Percentiles rank a stretch among this genome's conserved stretches.
phyloP scores from a whole-genome alignment of 2,329 filamentous ascomycete genomes.

The Trichoderma simmonsii region DNA sequence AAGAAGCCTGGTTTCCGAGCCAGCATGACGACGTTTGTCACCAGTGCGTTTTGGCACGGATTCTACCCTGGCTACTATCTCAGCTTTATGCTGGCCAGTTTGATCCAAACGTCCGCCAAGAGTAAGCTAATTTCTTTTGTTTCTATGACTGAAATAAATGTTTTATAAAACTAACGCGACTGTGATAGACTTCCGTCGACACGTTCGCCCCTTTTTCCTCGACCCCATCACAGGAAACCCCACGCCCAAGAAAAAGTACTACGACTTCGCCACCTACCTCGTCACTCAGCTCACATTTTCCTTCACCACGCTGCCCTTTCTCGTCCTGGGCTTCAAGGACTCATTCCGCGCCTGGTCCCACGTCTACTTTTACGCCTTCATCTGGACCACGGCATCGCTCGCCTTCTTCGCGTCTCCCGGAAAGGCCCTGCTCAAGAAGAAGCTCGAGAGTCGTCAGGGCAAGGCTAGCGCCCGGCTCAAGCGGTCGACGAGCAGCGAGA shows the following conservation, averaged over 20 bases:
- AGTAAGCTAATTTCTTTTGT: conserved; percentile 56
- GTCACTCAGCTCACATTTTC: conserved; percentile 79
- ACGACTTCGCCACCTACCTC: conserved; percentile 74
- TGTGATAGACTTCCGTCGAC: conserved; percentile 73
- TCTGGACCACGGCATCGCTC: conserved; percentile 63
- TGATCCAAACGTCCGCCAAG: conserved; percentile 91
- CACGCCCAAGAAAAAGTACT: conserved; percentile 73
- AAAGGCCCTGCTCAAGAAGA: conserved; percentile 57
- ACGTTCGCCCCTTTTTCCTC: conserved; percentile 89
- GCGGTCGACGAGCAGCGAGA: conserved; percentile 56
- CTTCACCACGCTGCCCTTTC: conserved; percentile 80
- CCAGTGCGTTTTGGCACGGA: conserved; percentile 95
- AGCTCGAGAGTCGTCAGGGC: conserved; percentile 56
- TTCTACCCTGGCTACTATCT: conserved; percentile 98
- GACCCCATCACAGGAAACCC: conserved; percentile 69
- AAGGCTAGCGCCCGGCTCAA: conserved; percentile 45
- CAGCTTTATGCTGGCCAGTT: conserved; percentile 81
- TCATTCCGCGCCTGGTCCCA: conserved; percentile 76
- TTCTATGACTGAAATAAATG: not conserved
- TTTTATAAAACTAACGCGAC: not conserved
- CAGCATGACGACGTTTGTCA: conserved; percentile 88
- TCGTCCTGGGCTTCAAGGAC: conserved; percentile 69
- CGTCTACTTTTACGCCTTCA: conserved; percentile 82
- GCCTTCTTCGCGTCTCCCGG: conserved; percentile 78
- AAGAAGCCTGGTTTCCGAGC: conserved; percentile 96